Conservation (phyloP, 2,329 filamentous ascomycete genomes). For the Exserohilum turcica region DNA sequence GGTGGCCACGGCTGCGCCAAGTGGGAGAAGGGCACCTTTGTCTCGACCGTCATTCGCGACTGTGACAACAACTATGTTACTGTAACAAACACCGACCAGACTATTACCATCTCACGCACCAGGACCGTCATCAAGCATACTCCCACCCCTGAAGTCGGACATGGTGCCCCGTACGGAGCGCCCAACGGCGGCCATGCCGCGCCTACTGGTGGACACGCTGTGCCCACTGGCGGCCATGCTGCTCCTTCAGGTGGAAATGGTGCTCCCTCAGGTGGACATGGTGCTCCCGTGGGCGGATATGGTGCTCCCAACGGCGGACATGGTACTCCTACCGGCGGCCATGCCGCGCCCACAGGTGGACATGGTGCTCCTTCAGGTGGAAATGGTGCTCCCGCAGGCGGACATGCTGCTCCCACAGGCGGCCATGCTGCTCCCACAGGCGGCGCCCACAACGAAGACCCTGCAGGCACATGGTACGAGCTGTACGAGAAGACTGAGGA, state of each 20-base stretch:
- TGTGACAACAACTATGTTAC: conserved; percentile 32
- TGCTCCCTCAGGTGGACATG: too few relatives aligned
- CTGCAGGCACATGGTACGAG: conserved; percentile 34
- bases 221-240: too few relatives aligned
- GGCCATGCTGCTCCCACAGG: conserved; percentile 15
- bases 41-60: conserved; percentile 38
- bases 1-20: conserved; percentile 22
- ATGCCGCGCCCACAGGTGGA: too few relatives aligned
- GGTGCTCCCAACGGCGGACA: background rate
- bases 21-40: conserved; percentile 31
- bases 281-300: too few relatives aligned
- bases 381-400: too few relatives aligned
- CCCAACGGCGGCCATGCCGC: too few relatives aligned
- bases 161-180: too few relatives aligned
- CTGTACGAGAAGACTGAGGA: conserved; percentile 38
- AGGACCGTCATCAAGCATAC: conserved; percentile 35
- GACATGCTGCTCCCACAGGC: too few relatives aligned
- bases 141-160: conserved; percentile 3
- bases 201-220: too few relatives aligned
- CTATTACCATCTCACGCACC: conserved; percentile 36
- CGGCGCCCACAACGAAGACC: conserved; percentile 19
- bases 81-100: conserved; percentile 35
- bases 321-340: too few relatives aligned
- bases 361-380: too few relatives aligned
- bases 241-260: too few relatives aligned